phyloP scores from a whole-genome alignment of 495 filamentous ascomycete species.

The Durotheca rogersii region DNA sequence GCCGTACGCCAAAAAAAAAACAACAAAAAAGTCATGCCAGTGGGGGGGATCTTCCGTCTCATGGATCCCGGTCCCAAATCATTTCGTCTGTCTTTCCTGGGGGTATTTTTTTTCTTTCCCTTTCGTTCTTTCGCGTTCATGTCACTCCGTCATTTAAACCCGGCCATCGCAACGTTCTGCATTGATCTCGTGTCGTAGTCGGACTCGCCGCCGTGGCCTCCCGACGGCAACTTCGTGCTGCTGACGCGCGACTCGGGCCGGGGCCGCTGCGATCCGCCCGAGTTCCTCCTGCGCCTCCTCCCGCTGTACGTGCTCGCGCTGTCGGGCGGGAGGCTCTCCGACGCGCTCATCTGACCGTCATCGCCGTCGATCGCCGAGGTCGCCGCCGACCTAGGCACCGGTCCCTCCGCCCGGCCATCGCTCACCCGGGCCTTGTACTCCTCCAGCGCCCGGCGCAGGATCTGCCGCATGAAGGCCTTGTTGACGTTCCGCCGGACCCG shows the following conservation, averaged over 20 bases:
- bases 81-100: conserved; percentile 3
- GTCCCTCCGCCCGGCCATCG: conserved; percentile 9
- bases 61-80: too few relatives aligned
- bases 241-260: conserved; percentile 11
- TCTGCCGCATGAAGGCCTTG: conserved; percentile 40
- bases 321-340: conserved; percentile 21
- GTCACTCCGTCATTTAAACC: conserved; percentile 28
- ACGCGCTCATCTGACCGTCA: conserved; percentile 17
- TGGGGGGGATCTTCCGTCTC: too few relatives aligned
- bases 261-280: conserved; percentile 11
- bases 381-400: conserved; percentile 6
- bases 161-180: conserved; percentile 36
- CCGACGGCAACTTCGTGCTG: conserved; percentile 5
- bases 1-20: conserved; percentile 31
- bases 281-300: conserved; percentile 13
- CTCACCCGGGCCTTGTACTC: conserved; percentile 31
- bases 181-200: conserved; percentile 36
- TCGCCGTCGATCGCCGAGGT: conserved; percentile 10
- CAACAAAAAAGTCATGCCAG: conserved; percentile 13
- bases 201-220: conserved; percentile 7
- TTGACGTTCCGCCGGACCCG: conserved; percentile 37
- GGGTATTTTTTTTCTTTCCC: too few relatives aligned
- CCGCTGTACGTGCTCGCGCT: conserved; percentile 15
- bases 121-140: too few relatives aligned
- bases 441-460: conserved; percentile 33